Conservation (phyloP, 2,329 filamentous ascomycete genomes). For the Aspergillus tanneri region DNA sequence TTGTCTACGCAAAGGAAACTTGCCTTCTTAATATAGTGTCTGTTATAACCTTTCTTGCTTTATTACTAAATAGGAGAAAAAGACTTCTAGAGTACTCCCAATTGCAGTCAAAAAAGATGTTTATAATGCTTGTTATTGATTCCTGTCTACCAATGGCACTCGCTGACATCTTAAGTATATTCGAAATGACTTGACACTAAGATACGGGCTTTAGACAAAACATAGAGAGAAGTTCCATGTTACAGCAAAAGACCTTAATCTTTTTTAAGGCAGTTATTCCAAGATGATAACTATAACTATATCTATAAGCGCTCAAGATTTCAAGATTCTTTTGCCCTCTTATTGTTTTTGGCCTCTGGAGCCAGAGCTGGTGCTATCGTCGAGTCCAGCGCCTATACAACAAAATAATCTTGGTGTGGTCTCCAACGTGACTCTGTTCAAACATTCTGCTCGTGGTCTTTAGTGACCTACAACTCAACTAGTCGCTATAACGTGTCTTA, state of each 20-base stretch:
- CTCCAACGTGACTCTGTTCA: too few relatives aligned
- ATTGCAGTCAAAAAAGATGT: too few relatives aligned
- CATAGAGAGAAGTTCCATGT: conserved; percentile 13
- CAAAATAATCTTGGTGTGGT: too few relatives aligned
- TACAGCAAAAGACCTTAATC: conserved; percentile 18
- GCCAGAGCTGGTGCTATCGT: conserved; percentile 12
- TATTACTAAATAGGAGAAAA: too few relatives aligned
- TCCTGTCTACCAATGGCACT: not conserved
- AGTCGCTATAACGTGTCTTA: too few relatives aligned
- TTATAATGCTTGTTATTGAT: too few relatives aligned
- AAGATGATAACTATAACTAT: conserved; percentile 10
- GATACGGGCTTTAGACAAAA: conserved; percentile 17
- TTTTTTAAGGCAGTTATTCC: conserved; percentile 16
- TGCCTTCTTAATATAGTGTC: too few relatives aligned
- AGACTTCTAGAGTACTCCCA: too few relatives aligned
- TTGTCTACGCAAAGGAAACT: too few relatives aligned
- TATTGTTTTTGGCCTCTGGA: conserved; percentile 2
- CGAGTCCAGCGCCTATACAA: conserved; percentile 14
- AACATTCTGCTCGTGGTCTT: too few relatives aligned
- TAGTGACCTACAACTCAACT: too few relatives aligned
- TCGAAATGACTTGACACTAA: conserved; percentile 10
- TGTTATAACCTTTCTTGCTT: too few relatives aligned
- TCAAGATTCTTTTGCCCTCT: conserved; percentile 1
- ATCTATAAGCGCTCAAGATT: conserved; percentile 4
- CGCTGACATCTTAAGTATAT: conserved; percentile 16